These are phyloP conservation scores for Aureobasidium sp. DNA, from an alignment of 2,329 filamentous ascomycete genomes.

Conservation along the genomic window DNA sequence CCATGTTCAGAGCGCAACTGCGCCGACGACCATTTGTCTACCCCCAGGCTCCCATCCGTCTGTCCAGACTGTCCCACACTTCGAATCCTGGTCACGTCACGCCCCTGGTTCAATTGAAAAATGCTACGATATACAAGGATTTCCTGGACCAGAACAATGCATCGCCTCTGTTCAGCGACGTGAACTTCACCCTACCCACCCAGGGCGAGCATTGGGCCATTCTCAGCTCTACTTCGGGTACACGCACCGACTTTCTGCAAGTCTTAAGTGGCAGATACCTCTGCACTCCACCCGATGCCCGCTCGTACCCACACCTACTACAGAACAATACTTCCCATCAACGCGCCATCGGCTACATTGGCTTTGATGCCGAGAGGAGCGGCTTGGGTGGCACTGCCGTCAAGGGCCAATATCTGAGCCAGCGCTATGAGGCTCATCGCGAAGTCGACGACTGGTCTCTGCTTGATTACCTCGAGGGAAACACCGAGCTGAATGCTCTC, in stretches of 20 bases:
- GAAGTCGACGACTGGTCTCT: slow-evolving; percentile 86
- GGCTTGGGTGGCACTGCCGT: slow-evolving; percentile 47
- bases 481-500: slow-evolving; percentile 72
- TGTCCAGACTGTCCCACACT: not conserved
- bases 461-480: slow-evolving; percentile 68
- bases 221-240: slow-evolving; percentile 67
- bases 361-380: slow-evolving; percentile 69
- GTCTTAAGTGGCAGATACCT: slow-evolving; percentile 68
- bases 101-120: slow-evolving; percentile 53
- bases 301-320: slow-evolving; percentile 69
- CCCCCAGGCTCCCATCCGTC: not conserved
- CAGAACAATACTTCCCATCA: slow-evolving; percentile 49
- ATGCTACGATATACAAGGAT: slow-evolving; percentile 75
- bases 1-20: slow-evolving; percentile 10
- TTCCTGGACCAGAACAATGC: slow-evolving; percentile 58
- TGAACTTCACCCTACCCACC: slow-evolving; percentile 60
- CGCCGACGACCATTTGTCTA: not conserved
- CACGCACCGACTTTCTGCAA: slow-evolving; percentile 76
- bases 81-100: not conserved
- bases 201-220: slow-evolving; percentile 58
- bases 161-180: slow-evolving; percentile 61
- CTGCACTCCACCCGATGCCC: slow-evolving; percentile 64
- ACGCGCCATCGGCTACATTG: slow-evolving; percentile 77
- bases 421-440: slow-evolving; percentile 78
- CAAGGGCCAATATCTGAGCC: slow-evolving; percentile 75